Evolutionary conservation across 2,329 filamentous ascomycete genomes (phyloP), one percentile per base, ranked within the genome.

Genomic region (Penicillium sp.): DNA sequence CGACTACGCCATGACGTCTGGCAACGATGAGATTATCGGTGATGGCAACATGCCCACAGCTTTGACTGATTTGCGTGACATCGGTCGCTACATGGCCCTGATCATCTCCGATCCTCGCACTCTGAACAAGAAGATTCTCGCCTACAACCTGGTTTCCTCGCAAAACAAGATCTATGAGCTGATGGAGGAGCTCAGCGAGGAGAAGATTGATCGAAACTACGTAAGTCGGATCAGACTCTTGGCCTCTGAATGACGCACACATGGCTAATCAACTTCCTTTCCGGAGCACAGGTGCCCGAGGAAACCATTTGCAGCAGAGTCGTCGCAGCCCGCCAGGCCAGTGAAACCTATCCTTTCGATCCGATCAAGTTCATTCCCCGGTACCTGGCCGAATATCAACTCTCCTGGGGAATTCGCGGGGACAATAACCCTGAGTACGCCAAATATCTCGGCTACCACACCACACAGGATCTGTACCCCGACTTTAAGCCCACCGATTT

Each of bases 391-490:
- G 68, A 80, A 56, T 80, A 80, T 56, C 58, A 65, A 41, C 59
- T 74, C 30, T 76, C 72, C 0, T 76, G 70, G 70, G 73, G 70
- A 13, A 58, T 81, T 18, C 70, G 79, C 1, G 76, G 73, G 1
- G 80, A 84, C 54, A 81, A 81, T 60, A 75, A 68, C 9, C 76
- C 75, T 0, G 75, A 78, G 46, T 70, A 74, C 53, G 80, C 80
- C 10, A 67, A 71, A 41, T 81, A 81, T 52, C 66, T 83, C 4
- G 79, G 79, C 2, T 81, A 82, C 59, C 50, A 81, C 14, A 68
- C 73, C 46, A 72, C 68, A 28, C 75, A 74, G 55, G 75, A 81
- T 14, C 64, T 82, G 19, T 82, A 81, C 56, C 79, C 79, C 3
- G 77, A 79, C 16, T 67, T 80, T 46, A 53, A 71, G 44, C 68